Evolutionary conservation across 495 filamentous ascomycete species (phyloP).

Genomic region (Penicillium atrosanguineum): DNA sequence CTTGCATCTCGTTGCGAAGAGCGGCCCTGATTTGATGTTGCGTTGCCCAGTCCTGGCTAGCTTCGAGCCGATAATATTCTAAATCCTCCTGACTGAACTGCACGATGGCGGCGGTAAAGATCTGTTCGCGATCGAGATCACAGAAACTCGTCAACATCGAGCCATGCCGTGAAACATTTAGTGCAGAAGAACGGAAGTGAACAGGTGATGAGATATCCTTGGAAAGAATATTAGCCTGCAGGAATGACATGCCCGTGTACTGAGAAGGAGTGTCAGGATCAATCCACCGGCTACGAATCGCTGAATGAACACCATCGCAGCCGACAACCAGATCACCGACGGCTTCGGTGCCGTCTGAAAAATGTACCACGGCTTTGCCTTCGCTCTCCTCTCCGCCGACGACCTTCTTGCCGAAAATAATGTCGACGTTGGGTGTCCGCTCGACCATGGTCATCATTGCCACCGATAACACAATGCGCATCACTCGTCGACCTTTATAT

Average conservation of each 20-base stretch:
- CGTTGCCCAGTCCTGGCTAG: constrained; percentile 48
- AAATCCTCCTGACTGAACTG: constrained; percentile 44
- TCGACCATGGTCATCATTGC: constrained; percentile 46
- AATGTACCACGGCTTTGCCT: constrained; percentile 44
- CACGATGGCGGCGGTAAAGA: constrained; percentile 57
- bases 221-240: constrained; percentile 47
- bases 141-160: constrained; percentile 52
- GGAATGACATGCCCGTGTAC: constrained; percentile 56
- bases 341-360: constrained; percentile 48
- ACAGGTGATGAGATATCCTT: constrained; percentile 23
- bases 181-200: constrained; percentile 47
- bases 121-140: constrained; percentile 39
- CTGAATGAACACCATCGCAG: constrained; percentile 64
- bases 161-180: constrained; percentile 54
- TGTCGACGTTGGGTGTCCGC: constrained; percentile 32
- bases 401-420: constrained; percentile 43
- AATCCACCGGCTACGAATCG: constrained; percentile 50
- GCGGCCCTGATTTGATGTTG: constrained; percentile 39
- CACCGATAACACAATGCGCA: constrained; percentile 46
- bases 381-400: constrained; percentile 35
- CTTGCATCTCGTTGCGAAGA: constrained; percentile 41
- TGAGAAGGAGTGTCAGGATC: constrained; percentile 46
- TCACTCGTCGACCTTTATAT: constrained; percentile 46
- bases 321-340: constrained; percentile 55
- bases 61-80: constrained; percentile 28